Evolutionary conservation across 148 eudicot genomes (phyloP).

Genomic region (Nepenthes gracilis): DNA sequence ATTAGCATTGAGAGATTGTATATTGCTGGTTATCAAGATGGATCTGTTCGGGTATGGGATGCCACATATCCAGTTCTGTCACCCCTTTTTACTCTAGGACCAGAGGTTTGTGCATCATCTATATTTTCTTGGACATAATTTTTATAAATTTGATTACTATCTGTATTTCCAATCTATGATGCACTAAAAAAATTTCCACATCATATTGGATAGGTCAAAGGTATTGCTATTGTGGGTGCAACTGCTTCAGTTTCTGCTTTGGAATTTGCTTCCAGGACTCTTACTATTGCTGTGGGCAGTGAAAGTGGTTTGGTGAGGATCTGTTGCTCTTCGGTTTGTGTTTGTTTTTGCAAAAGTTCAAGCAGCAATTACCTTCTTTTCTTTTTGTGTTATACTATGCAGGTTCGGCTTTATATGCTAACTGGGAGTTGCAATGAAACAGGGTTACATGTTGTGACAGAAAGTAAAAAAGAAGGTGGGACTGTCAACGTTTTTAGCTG

Average conservation of each 20-base stretch:
- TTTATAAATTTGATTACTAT: neutral
- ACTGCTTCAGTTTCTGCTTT: conserved; percentile 66
- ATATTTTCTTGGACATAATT: too few relatives aligned
- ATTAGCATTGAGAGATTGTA: conserved; percentile 46
- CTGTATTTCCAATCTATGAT: neutral
- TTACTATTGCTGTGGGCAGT: conserved; percentile 55
- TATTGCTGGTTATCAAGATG: conserved; percentile 94
- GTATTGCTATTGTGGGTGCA: conserved; percentile 38
- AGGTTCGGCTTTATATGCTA: conserved; percentile 62
- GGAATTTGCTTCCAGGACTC: conserved; percentile 53
- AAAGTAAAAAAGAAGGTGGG: conserved; percentile 52
- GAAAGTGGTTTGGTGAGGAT: conserved; percentile 59
- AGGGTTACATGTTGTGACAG: conserved; percentile 42
- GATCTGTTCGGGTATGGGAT: conserved; percentile 74
- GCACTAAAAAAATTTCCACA: neutral
- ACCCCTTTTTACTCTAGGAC: conserved; percentile 32
- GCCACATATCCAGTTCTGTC: conserved; percentile 73
- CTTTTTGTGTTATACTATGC: conserved; percentile 3
- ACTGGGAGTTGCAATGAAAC: conserved; percentile 20
- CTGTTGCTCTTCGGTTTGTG: neutral
- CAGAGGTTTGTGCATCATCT: conserved; percentile 41
- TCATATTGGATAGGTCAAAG: conserved; percentile 37
- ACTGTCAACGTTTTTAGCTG: neutral
- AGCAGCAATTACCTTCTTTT: conserved; percentile 1
- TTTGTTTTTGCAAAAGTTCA: conserved; percentile 2